Evolutionary conservation across 1,284 basidiomycete genomes (phyloP).

Genomic region (Rhodotorula sp.): DNA sequence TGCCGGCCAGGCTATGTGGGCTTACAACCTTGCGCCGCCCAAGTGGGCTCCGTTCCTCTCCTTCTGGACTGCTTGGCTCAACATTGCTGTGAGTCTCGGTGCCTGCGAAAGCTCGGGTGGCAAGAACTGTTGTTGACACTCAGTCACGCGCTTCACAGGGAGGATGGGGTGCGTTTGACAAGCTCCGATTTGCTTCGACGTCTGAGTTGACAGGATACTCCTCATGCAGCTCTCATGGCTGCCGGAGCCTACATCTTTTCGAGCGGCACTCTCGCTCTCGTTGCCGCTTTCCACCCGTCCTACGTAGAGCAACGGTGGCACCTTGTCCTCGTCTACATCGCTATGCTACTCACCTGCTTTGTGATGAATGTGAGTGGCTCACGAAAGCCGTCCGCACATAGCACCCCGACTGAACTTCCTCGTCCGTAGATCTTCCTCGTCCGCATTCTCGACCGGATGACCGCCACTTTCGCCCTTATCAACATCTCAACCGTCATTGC

Average conservation of each 20-base stretch:
- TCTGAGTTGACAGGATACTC: not conserved
- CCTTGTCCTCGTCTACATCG: conserved; percentile 16
- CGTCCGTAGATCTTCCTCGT: conserved; percentile 21
- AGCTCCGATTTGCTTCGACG: not conserved
- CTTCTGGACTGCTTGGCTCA: conserved; percentile 14
- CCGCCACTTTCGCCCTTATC: conserved; percentile 17
- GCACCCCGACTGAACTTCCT: not conserved
- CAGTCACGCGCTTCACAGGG: not conserved
- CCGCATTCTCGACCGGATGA: conserved; percentile 15
- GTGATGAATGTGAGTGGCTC: conserved; percentile 11
- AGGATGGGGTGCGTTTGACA: not conserved
- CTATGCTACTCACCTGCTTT: conserved; percentile 17
- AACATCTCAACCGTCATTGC: conserved; percentile 18
- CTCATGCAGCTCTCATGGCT: conserved; percentile 1
- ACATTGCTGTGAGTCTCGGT: conserved; percentile 13
- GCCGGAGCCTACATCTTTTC: conserved; percentile 23
- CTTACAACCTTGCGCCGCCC: conserved; percentile 16
- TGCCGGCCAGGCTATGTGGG: conserved; percentile 25
- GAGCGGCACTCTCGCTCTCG: conserved; percentile 11
- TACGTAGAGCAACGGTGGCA: conserved; percentile 17
- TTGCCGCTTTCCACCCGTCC: conserved; percentile 8
- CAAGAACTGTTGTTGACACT: not conserved
- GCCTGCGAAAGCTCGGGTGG: no score
- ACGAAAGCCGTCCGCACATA: not conserved
- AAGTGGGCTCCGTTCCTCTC: conserved; percentile 7